A percentile compares a stretch with the other conserved stretches of the same genome.
phyloP scores from a whole-genome alignment of 306 rosid genomes.

The Delonix regia region DNA sequence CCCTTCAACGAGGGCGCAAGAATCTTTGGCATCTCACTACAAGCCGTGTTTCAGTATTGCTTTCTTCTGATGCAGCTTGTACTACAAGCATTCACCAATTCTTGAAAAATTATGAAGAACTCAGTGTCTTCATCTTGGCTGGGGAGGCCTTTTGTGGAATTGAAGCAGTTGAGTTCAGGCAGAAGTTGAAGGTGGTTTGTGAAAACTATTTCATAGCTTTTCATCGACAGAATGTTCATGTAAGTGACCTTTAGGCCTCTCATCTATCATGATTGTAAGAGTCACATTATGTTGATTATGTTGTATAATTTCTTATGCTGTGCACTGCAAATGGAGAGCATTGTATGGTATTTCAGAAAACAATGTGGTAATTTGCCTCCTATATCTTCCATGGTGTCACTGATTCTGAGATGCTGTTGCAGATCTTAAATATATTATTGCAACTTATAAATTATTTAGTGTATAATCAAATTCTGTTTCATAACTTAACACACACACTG shows the following conservation, averaged over 20 bases:
- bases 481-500: neutral
- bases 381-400: constrained; percentile 25
- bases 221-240: constrained; percentile 92
- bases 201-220: constrained; percentile 89
- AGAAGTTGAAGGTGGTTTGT: constrained; percentile 89
- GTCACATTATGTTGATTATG: constrained; percentile 31
- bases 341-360: constrained; percentile 29
- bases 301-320: neutral
- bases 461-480: constrained; percentile 4
- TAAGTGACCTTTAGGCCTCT: constrained; percentile 58
- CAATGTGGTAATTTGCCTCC: constrained; percentile 17
- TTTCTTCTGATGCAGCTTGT: constrained; percentile 83
- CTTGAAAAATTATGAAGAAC: constrained; percentile 95
- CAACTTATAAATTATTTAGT: constrained; percentile 10
- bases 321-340: constrained; percentile 7
- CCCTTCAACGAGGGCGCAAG: constrained; percentile 89
- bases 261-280: constrained; percentile 26
- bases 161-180: constrained; percentile 97
- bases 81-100: constrained; percentile 94
- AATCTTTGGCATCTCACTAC: constrained; percentile 97
- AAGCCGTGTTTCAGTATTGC: constrained; percentile 91
- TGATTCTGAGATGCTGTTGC: constrained; percentile 3
- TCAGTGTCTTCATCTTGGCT: constrained; percentile 80
- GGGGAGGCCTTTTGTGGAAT: constrained; percentile 98
- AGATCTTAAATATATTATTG: constrained; percentile 23